Percentiles rank a stretch among this genome's conserved stretches.
These are phyloP conservation scores for Metschnikowia noctiluminum DNA, from an alignment of 805 yeast species.

Conservation along the genomic window DNA sequence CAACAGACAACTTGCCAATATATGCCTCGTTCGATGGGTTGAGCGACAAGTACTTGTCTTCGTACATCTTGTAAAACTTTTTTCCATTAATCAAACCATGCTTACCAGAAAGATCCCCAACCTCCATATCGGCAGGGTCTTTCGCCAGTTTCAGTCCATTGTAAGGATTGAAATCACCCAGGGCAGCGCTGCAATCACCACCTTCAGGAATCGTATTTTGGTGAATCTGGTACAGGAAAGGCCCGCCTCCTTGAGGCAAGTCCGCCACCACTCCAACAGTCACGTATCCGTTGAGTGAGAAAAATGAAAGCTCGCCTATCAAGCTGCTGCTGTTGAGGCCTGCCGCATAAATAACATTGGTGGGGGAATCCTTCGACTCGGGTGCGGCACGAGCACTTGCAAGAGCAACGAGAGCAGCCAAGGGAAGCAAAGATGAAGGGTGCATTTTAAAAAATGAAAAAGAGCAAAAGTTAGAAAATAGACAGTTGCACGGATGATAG, in stretches of 20 bases:
- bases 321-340: neutral
- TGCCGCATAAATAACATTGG: neutral
- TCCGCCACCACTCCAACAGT: conserved; percentile 68
- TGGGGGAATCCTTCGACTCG: conserved; percentile 3
- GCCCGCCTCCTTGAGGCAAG: conserved; percentile 61
- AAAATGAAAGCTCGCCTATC: conserved; percentile 13
- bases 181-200: conserved; percentile 50
- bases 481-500: neutral
- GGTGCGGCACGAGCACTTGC: conserved; percentile 1
- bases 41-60: conserved; percentile 64
- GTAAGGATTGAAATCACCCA: conserved; percentile 60
- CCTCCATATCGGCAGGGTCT: conserved; percentile 52
- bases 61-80: conserved; percentile 56
- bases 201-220: conserved; percentile 49
- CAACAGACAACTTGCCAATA: neutral
- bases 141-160: conserved; percentile 46
- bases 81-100: conserved; percentile 71
- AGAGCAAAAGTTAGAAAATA: neutral
- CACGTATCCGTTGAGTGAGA: conserved; percentile 43
- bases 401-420: neutral
- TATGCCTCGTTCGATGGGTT: conserved; percentile 29
- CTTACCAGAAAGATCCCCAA: conserved; percentile 75
- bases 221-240: conserved; percentile 67
- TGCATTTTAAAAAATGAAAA: neutral
- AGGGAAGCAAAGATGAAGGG: neutral